Percentiles rank a stretch among this genome's conserved stretches.
Conservation (phyloP, 352 stramenopile genomes). For the Nothophytophthora sp. region DNA sequence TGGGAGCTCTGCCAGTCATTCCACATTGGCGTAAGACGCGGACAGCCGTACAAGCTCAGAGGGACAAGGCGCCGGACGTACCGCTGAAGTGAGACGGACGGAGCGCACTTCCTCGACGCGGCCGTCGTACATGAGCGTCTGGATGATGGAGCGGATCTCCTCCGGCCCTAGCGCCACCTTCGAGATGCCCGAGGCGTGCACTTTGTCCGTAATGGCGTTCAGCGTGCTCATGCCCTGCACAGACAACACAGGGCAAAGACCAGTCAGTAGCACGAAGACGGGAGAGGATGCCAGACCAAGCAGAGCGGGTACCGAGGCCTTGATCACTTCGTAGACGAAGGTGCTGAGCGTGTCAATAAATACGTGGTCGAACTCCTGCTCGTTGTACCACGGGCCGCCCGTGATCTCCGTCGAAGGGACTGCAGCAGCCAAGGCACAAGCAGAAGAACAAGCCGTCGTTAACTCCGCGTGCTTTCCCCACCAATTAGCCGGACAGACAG, state of each 20-base stretch:
- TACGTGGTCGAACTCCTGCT: conserved; percentile 99
- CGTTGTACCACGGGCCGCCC: conserved; percentile 99
- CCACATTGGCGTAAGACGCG: conserved; percentile 1
- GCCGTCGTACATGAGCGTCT: conserved; percentile 93
- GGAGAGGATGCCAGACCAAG: background rate
- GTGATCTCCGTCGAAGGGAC: conserved; percentile 98
- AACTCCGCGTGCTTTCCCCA: background rate
- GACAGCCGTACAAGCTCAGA: too few relatives aligned
- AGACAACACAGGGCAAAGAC: background rate
- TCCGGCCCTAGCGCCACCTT: conserved; percentile 91
- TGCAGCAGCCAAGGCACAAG: conserved; percentile 29
- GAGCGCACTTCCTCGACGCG: conserved; percentile 89
- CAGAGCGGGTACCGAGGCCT: conserved; percentile 44
- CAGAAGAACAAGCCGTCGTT: conserved; percentile 4
- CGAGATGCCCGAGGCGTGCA: conserved; percentile 88
- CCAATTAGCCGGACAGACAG: background rate
- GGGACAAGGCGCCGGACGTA: conserved; percentile 35
- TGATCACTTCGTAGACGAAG: conserved; percentile 94
- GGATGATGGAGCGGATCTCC: conserved; percentile 92
- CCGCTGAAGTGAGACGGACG: conserved; percentile 72
- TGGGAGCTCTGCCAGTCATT: conserved; percentile 46
- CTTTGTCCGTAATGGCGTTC: conserved; percentile 89
- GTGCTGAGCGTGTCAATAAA: conserved; percentile 98
- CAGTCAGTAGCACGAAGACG: background rate
- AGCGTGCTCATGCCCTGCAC: conserved; percentile 85